phyloP scores from a whole-genome alignment of 164 flowering plant genomes.

The Annona squamosa region DNA sequence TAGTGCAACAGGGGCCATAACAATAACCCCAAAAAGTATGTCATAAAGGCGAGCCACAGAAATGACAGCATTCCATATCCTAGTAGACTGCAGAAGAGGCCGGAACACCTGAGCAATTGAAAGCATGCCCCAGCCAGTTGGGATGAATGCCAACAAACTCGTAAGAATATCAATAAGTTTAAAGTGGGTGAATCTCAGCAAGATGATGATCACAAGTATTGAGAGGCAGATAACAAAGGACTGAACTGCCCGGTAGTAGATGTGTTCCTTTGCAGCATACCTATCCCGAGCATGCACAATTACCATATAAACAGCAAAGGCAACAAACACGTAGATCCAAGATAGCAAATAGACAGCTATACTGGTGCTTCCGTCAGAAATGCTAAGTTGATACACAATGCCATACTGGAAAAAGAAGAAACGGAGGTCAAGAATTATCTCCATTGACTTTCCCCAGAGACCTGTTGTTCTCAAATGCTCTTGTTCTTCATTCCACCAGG shows the following conservation, averaged over 20 bases:
- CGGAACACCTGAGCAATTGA: slow-evolving; percentile 74
- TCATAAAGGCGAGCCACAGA: slow-evolving; percentile 85
- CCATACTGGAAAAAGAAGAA: slow-evolving; percentile 97
- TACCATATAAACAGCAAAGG: slow-evolving; percentile 44
- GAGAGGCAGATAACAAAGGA: slow-evolving; percentile 36
- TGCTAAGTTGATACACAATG: slow-evolving; percentile 65
- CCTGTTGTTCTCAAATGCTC: slow-evolving; percentile 81
- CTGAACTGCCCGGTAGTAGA: slow-evolving; percentile 73
- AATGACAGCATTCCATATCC: slow-evolving; percentile 79
- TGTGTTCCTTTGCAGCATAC: slow-evolving; percentile 68
- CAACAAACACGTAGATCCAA: slow-evolving; percentile 63
- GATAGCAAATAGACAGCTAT: slow-evolving; percentile 81
- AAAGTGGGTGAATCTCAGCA: slow-evolving; percentile 56
- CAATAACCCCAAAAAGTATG: slow-evolving; percentile 62
- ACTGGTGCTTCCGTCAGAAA: slow-evolving; percentile 46
- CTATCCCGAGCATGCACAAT: slow-evolving; percentile 64
- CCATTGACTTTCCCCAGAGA: slow-evolving; percentile 85
- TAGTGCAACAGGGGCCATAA: slow-evolving; percentile 84
- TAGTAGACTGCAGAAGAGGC: slow-evolving; percentile 63
- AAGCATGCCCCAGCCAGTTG: slow-evolving; percentile 93
- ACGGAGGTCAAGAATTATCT: slow-evolving; percentile 79
- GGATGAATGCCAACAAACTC: slow-evolving; percentile 75
- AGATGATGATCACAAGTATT: slow-evolving; percentile 44
- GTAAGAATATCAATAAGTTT: slow-evolving; percentile 47
- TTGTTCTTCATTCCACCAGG: slow-evolving; percentile 98